A percentile compares a stretch with the other conserved stretches of the same genome.
Evolutionary conservation across 2,329 filamentous ascomycete species (phyloP).

Genomic region (Microcyclospora tardicrescens): DNA sequence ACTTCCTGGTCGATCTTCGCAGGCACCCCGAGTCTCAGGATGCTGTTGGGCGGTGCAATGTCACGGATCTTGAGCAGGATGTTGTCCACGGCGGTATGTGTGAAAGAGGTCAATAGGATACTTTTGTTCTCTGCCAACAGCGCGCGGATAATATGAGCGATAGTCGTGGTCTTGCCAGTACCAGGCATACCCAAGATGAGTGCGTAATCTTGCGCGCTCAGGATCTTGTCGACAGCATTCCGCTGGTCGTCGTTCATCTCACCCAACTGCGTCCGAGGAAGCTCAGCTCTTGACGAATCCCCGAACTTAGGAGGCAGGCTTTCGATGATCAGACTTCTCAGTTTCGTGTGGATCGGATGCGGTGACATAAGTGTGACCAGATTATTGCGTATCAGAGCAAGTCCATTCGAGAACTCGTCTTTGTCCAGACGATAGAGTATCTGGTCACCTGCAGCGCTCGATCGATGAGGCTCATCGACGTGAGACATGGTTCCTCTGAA

Average conservation of each 20-base stretch:
- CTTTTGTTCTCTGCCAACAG: conserved; percentile 82
- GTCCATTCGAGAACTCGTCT: conserved; percentile 95
- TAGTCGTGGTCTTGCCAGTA: conserved; percentile 95
- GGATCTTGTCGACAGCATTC: conserved; percentile 80
- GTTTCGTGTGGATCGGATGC: conserved; percentile 31
- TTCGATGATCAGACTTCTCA: conserved; percentile 71
- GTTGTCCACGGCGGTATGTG: conserved; percentile 95
- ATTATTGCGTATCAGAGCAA: conserved; percentile 90
- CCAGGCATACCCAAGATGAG: conserved; percentile 97
- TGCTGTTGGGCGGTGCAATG: conserved; percentile 41
- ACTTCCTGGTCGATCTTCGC: conserved; percentile 84
- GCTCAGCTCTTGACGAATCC: conserved; percentile 18
- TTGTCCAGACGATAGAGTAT: conserved; percentile 81
- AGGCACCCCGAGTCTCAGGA: conserved; percentile 72
- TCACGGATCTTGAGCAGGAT: conserved; percentile 83
- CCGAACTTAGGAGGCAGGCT: conserved; percentile 62
- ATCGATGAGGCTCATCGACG: conserved; percentile 44
- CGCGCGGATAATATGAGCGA: conserved; percentile 89
- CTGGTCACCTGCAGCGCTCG: conserved; percentile 26
- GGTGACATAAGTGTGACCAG: conserved; percentile 73
- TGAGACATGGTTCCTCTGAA: conserved; percentile 83
- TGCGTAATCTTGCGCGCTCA: conserved; percentile 89
- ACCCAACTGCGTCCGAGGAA: conserved; percentile 17
- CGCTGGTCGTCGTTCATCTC: conserved; percentile 76
- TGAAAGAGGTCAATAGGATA: conserved; percentile 87